phyloP scores from a whole-genome alignment of 2,329 filamentous ascomycete species.

The Chalara sp. region DNA sequence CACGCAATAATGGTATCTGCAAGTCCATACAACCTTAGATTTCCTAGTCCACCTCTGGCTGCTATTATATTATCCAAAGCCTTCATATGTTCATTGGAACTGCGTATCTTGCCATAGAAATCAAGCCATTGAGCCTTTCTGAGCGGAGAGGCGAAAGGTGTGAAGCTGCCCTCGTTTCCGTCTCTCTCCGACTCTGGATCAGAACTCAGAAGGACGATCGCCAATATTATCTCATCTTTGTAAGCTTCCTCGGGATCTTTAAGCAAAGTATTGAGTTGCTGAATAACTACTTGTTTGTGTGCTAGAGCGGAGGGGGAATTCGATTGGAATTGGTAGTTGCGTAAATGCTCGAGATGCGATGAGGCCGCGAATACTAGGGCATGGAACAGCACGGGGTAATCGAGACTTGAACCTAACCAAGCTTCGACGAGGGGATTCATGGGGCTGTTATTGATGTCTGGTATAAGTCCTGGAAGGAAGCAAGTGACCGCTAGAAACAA shows the following conservation, averaged over 20 bases:
- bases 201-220: conserved; percentile 3
- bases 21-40: no score
- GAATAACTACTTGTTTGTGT: conserved; percentile 4
- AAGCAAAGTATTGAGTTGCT: conserved; percentile 3
- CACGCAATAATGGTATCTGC: no score
- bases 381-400: conserved; percentile 3
- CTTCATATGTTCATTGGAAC: conserved; percentile 4
- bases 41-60: conserved; percentile 3
- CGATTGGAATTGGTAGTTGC: neutral
- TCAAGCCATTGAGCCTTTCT: conserved; percentile 6
- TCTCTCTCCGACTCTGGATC: conserved; percentile 1
- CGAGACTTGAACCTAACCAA: neutral
- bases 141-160: conserved; percentile 4
- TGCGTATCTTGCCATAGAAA: conserved; percentile 2
- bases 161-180: neutral
- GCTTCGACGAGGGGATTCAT: neutral
- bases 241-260: neutral
- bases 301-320: conserved; percentile 3
- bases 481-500: no score
- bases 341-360: conserved; percentile 4
- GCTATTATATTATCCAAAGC: conserved; percentile 1
- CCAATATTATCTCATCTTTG: conserved; percentile 3
- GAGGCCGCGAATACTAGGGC: conserved; percentile 3
- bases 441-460: no score
- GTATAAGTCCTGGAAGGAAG: no score